phyloP scores from a whole-genome alignment of 352 stramenopile genomes.

The Thraustochytrium sp. region DNA sequence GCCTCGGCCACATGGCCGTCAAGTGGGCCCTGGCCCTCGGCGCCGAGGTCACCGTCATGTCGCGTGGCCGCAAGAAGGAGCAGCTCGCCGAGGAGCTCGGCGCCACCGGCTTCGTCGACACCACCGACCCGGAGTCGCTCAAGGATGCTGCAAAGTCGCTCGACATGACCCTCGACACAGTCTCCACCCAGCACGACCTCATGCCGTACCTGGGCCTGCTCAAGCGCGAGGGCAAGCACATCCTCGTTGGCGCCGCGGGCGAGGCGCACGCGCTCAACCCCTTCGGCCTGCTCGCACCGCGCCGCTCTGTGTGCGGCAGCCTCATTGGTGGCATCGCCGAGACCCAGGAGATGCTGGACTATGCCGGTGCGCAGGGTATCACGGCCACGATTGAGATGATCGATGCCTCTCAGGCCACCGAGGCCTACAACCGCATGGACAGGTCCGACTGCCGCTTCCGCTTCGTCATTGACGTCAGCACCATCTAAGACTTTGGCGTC shows the following conservation, averaged over 20 bases:
- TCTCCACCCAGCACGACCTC: conserved; percentile 57
- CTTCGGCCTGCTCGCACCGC: conserved; percentile 55
- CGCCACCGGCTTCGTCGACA: conserved; percentile 17
- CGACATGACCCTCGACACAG: conserved; percentile 66
- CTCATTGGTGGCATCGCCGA: conserved; percentile 70
- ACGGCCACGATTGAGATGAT: conserved; percentile 49
- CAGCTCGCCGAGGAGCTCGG: not conserved
- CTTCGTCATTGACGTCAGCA: conserved; percentile 26
- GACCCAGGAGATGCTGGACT: conserved; percentile 72
- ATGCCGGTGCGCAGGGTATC: conserved; percentile 70
- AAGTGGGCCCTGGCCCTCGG: conserved; percentile 69
- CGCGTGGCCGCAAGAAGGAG: conserved; percentile 59
- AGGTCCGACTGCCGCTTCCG: not conserved
- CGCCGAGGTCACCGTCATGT: conserved; percentile 68
- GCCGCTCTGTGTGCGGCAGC: conserved; percentile 58
- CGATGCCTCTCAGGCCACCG: conserved; percentile 43
- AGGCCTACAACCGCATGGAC: conserved; percentile 22
- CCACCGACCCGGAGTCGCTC: not conserved
- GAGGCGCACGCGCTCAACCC: conserved; percentile 57
- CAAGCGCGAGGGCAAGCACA: conserved; percentile 59
- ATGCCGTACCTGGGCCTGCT: conserved; percentile 61
- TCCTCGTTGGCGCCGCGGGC: conserved; percentile 64
- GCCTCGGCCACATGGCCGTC: conserved; percentile 71
- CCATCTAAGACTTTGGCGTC: too few species aligned
- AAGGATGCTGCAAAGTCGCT: conserved; percentile 43